Conservation (phyloP, 1,139 yeast genomes). For the Diutina rugosa region DNA sequence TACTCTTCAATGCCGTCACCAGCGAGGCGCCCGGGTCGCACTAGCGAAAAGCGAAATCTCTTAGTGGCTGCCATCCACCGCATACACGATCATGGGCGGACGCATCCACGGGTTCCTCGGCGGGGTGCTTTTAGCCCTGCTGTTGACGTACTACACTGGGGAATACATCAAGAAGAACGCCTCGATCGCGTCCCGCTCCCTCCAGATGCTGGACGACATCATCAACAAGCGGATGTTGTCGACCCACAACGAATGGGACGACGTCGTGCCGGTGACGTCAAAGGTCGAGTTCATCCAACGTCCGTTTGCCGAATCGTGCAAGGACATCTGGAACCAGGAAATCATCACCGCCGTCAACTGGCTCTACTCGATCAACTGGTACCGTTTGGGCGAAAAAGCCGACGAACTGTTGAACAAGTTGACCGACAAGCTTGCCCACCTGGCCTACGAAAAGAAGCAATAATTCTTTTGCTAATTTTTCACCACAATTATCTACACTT, state of each 20-base stretch:
- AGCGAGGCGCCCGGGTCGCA: not conserved
- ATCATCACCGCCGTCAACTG: constrained; percentile 55
- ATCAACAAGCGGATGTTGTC: constrained; percentile 38
- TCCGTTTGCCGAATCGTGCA: constrained; percentile 43
- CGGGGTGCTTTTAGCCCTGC: constrained; percentile 55
- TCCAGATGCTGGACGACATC: constrained; percentile 34
- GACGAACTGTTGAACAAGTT: constrained; percentile 21
- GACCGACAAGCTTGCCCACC: constrained; percentile 17
- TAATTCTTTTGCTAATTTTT: no score
- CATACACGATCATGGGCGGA: constrained; percentile 34
- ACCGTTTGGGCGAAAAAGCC: constrained; percentile 24
- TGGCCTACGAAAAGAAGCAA: constrained; percentile 12
- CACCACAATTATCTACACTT: not conserved
- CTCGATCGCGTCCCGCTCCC: constrained; percentile 30
- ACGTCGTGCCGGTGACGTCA: constrained; percentile 27
- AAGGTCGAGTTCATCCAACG: constrained; percentile 17
- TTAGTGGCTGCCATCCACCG: not conserved
- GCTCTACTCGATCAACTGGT: constrained; percentile 45
- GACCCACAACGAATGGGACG: constrained; percentile 21
- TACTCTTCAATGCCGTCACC: not conserved
- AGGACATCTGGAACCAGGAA: constrained; percentile 78
- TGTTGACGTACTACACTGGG: constrained; percentile 54
- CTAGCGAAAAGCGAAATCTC: not conserved
- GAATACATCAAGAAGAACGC: constrained; percentile 41
- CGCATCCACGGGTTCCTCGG: constrained; percentile 56